Conservation (phyloP, 306 rosid genomes). For the Senna siamea region DNA sequence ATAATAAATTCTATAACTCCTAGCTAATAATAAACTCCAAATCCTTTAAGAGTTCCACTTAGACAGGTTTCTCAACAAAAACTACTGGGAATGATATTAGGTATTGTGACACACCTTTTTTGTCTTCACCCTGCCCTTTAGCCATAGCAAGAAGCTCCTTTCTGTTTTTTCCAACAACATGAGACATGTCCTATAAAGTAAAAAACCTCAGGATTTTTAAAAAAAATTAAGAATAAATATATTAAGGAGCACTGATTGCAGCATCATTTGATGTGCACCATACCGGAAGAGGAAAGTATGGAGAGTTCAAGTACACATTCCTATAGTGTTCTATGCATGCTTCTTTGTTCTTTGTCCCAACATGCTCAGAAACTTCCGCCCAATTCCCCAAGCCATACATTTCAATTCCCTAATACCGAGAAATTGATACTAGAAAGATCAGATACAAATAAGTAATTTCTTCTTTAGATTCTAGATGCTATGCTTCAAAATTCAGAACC, state of each 20-base stretch:
- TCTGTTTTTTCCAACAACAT: conserved; percentile 91
- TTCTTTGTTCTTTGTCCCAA: conserved; percentile 94
- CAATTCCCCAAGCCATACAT: conserved; percentile 99
- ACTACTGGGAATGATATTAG: conserved; percentile 19
- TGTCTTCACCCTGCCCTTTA: conserved; percentile 89
- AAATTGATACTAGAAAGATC: conserved; percentile 28
- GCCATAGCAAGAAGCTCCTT: conserved; percentile 99
- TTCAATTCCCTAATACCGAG: conserved; percentile 74
- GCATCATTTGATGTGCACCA: conserved; percentile 39
- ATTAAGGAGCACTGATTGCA: conserved; percentile 6
- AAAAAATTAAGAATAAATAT: conserved; percentile 10
- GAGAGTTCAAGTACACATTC: conserved; percentile 77
- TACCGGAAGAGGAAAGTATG: conserved; percentile 94
- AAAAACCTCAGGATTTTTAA: conserved; percentile 25
- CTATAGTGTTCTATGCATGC: conserved; percentile 88
- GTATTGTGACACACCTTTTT: conserved; percentile 61
- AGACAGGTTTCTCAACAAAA: neutral
- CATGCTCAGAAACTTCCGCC: conserved; percentile 99
- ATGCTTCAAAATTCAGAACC: conserved; percentile 14
- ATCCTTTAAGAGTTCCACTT: too few relatives aligned
- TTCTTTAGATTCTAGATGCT: conserved; percentile 25
- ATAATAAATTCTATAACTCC: neutral
- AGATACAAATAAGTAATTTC: conserved; percentile 13
- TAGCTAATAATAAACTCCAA: neutral
- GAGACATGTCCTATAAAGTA: conserved; percentile 87